Conservation (phyloP, 2,329 filamentous ascomycete genomes). For the Talaromyces rugulosus region DNA sequence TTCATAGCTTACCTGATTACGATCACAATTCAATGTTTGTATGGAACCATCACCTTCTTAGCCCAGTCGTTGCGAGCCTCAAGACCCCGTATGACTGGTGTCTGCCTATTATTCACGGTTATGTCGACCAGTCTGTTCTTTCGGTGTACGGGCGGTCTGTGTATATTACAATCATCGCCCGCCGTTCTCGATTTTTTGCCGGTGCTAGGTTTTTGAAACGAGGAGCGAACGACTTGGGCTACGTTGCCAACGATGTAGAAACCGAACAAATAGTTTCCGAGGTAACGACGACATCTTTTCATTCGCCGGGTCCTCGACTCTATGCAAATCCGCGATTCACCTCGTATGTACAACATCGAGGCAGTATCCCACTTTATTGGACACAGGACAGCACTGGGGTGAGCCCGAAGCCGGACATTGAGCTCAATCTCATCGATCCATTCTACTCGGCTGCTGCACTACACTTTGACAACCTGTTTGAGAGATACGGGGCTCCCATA, state of each 20-base stretch:
- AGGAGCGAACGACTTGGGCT: constrained; percentile 88
- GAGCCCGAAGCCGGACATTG: constrained; percentile 92
- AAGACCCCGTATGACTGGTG: constrained; percentile 93
- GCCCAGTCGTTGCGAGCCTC: constrained; percentile 65
- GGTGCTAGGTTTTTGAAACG: constrained; percentile 92
- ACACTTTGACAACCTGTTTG: constrained; percentile 92
- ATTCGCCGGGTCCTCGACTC: constrained; percentile 78
- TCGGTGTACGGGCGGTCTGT: constrained; percentile 83
- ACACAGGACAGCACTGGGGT: constrained; percentile 94
- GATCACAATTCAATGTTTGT: constrained; percentile 97
- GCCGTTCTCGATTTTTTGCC: constrained; percentile 88
- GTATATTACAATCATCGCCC: constrained; percentile 89
- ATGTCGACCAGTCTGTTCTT: constrained; percentile 83
- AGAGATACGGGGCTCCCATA: constrained; percentile 86
- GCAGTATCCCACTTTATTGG: constrained; percentile 96
- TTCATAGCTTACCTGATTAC: constrained; percentile 60
- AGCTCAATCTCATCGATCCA: constrained; percentile 90
- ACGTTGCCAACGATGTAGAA: constrained; percentile 97
- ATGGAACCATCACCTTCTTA: constrained; percentile 88
- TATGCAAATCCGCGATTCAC: constrained; percentile 90
- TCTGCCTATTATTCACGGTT: constrained; percentile 89
- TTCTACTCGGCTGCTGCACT: constrained; percentile 91
- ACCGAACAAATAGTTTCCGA: constrained; percentile 98
- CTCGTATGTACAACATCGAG: constrained; percentile 93
- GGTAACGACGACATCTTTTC: constrained; percentile 89